Percentiles rank a stretch among this genome's conserved stretches.
Evolutionary conservation across 352 stramenopile species (phyloP).

Genomic region (Blastocystis sp.): DNA sequence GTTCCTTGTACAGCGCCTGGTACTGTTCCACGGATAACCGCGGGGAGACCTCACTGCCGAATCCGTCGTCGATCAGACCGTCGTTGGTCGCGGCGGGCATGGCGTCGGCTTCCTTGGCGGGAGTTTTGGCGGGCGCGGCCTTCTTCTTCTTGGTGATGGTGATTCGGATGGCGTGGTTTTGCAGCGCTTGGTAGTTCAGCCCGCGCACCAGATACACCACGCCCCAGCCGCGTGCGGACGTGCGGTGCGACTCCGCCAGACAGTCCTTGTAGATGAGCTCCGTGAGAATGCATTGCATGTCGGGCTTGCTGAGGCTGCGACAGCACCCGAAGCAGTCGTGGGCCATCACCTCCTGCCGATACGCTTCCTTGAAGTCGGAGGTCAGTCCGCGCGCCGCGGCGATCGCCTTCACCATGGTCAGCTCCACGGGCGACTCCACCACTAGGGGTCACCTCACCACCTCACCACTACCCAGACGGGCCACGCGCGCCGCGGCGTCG

Average conservation of each 20-base stretch:
- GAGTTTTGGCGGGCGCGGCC: not conserved
- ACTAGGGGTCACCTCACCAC: not conserved
- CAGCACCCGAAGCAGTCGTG: not conserved
- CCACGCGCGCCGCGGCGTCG: not conserved
- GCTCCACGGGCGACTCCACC: not conserved
- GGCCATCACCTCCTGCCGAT: not conserved
- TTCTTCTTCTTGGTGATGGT: slow-evolving; percentile 5
- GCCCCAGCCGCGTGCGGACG: not conserved
- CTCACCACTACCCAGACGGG: not conserved
- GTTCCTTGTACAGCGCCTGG: not conserved
- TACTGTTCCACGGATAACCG: not conserved
- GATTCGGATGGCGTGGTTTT: not conserved
- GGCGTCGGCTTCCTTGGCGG: not conserved
- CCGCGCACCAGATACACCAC: slow-evolving; percentile 2
- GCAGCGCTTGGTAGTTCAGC: not conserved
- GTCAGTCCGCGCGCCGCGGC: not conserved
- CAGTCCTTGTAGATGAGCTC: slow-evolving; percentile 48
- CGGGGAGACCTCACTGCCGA: not conserved
- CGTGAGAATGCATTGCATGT: slow-evolving; percentile 7
- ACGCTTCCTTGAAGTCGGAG: not conserved
- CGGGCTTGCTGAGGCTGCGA: not conserved
- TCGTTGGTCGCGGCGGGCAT: not conserved
- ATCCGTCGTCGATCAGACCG: slow-evolving; percentile 9
- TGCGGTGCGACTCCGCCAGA: not conserved
- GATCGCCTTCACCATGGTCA: slow-evolving; percentile 19